These are phyloP conservation scores for Hyaloscypha hepaticicola DNA, from an alignment of 495 filamentous ascomycete genomes.

Conservation along the genomic window DNA sequence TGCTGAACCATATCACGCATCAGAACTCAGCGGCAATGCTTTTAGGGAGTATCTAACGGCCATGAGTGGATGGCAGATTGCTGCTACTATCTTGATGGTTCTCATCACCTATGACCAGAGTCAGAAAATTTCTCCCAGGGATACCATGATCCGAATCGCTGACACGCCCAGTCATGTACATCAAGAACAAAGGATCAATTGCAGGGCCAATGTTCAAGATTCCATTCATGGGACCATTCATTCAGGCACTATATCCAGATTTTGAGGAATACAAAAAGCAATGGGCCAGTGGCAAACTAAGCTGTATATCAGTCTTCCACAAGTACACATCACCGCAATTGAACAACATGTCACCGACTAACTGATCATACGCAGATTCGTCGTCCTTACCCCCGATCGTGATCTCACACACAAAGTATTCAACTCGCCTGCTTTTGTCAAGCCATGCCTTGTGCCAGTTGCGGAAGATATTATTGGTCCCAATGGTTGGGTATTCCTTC, in stretches of 20 bases:
- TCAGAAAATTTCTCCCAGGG: slow-evolving; percentile 39
- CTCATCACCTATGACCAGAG: slow-evolving; percentile 83
- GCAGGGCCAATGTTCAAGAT: slow-evolving; percentile 79
- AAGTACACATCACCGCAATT: slow-evolving; percentile 63
- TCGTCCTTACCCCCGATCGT: slow-evolving; percentile 92
- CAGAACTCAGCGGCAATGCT: background rate
- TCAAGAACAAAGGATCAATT: slow-evolving; percentile 82
- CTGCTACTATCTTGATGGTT: slow-evolving; percentile 62
- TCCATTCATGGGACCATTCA: slow-evolving; percentile 94
- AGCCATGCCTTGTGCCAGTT: slow-evolving; percentile 94
- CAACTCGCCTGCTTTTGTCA: slow-evolving; percentile 90
- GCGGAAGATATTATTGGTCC: slow-evolving; percentile 91
- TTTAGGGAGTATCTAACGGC: background rate
- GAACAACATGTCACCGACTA: background rate
- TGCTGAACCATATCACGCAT: background rate
- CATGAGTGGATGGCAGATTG: slow-evolving; percentile 40
- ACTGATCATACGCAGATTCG: slow-evolving; percentile 63
- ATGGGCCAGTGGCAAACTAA: slow-evolving; percentile 86
- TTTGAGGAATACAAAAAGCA: slow-evolving; percentile 87
- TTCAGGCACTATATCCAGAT: slow-evolving; percentile 86
- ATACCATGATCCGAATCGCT: background rate
- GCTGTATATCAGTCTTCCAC: slow-evolving; percentile 98
- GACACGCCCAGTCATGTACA: slow-evolving; percentile 67
- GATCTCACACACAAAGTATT: slow-evolving; percentile 97
- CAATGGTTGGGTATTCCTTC: slow-evolving; percentile 95